Conservation (phyloP, 164 flowering plant genomes). For the Tetrastigma voinierianum region DNA sequence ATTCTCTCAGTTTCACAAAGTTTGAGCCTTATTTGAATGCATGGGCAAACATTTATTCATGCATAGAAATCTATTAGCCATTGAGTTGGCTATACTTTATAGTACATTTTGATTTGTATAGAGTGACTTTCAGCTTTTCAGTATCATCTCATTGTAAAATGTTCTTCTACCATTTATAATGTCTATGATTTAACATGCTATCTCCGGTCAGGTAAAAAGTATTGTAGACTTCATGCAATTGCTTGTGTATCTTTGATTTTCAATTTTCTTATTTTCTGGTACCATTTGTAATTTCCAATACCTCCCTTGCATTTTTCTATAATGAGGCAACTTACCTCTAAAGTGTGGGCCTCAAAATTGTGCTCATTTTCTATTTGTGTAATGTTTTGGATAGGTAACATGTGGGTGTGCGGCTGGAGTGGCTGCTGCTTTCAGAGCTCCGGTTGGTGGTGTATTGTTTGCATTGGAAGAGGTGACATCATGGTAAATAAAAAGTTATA, state of each 20-base stretch:
- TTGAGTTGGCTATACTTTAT: no score
- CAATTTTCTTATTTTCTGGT: background rate
- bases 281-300: no score
- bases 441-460: slow-evolving; percentile 98
- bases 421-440: slow-evolving; percentile 99
- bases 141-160: background rate
- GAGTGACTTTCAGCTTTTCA: background rate
- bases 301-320: no score
- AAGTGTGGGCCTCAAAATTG: slow-evolving; percentile 12
- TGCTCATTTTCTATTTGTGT: slow-evolving; percentile 32
- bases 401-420: slow-evolving; percentile 99
- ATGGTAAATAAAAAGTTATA: slow-evolving; percentile 51
- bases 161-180: background rate
- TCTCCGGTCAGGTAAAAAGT: background rate
- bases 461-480: slow-evolving; percentile 98
- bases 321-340: slow-evolving; percentile 8
- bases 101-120: no score
- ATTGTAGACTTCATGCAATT: background rate
- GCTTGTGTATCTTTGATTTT: background rate
- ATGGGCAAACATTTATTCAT: no score
- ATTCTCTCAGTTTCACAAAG: no score
- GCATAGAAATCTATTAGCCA: no score
- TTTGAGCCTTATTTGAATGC: no score
- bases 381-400: slow-evolving; percentile 81
- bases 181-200: background rate